phyloP scores from a whole-genome alignment of 352 stramenopile species.

The Pythium volutum region DNA sequence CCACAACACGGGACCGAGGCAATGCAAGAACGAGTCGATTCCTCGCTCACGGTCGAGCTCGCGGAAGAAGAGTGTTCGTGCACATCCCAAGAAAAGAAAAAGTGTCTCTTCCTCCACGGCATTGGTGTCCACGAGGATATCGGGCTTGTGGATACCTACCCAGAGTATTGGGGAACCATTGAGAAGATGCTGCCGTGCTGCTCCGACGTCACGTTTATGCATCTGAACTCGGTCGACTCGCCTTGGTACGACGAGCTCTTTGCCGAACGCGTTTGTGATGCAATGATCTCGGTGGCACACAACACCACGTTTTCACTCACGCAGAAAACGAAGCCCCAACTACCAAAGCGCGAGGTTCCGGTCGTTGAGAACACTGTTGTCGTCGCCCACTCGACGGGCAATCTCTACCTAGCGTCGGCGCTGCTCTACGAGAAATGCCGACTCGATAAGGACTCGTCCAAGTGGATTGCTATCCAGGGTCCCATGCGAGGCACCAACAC shows the following conservation, averaged over 20 bases:
- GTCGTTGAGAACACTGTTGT: conserved; percentile 27
- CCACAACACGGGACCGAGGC: neutral
- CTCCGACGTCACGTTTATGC: conserved; percentile 30
- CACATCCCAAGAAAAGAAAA: conserved; percentile 22
- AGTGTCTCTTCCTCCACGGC: conserved; percentile 47
- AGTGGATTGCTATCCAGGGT: conserved; percentile 40
- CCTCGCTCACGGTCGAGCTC: neutral
- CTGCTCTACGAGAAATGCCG: conserved; percentile 28
- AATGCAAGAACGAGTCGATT: neutral
- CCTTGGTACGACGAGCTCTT: conserved; percentile 30
- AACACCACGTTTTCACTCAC: conserved; percentile 23
- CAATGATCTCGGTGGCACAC: conserved; percentile 11
- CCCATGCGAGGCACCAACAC: conserved; percentile 31
- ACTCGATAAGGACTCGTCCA: conserved; percentile 26
- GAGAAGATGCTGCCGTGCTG: conserved; percentile 25
- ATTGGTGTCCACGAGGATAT: conserved; percentile 31
- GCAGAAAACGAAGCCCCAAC: neutral
- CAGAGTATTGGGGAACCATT: conserved; percentile 29
- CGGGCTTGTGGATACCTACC: conserved; percentile 24
- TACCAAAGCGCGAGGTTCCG: neutral
- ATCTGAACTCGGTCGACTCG: conserved; percentile 30
- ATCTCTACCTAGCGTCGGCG: conserved; percentile 31
- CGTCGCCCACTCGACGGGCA: conserved; percentile 41
- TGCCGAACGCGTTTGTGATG: conserved; percentile 24
- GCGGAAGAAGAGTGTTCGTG: conserved; percentile 14